Base-by-base conservation (phyloP, 768 basidiomycete species). In the Boletus barrowsii region DNA sequence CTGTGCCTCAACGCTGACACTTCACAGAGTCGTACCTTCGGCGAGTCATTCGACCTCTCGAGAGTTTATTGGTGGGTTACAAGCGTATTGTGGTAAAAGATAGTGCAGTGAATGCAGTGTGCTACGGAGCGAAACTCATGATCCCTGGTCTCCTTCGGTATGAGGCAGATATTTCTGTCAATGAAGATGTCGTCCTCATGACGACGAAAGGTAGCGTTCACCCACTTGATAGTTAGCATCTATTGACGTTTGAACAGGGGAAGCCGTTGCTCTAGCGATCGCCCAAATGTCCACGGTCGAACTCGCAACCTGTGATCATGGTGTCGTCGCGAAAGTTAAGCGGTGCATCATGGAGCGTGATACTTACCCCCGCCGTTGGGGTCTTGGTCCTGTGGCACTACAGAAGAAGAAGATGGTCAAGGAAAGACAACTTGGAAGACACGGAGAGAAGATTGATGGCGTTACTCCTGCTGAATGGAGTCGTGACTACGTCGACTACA, bases 101-200 rank as follows among this genome's bases (percentile, higher is more conserved):
- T 73, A 95, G 92, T 63, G 94, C 97, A 18, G 96, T 99, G 66
- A 99, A 98, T 66, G 97, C 97, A 47, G 92, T 99, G 55, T 98
- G 96, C 76, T 98, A 99, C 72, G 97, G 97, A 59, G 97, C 97
- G 53, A 98, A 98, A 73, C 87, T 99, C 67, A 99, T 99, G 97
- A 93, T 99, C 63, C 97, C 97, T 60, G 97, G 97, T 70, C 80
- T 99, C 42, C 80, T 99, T 51, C 90, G 97, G 64, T 99, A 98
- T 70, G 93, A 98, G 71, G 84, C 86, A 36, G 96, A 97, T 68
- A 98, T 98, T 60, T 84, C 92, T 58, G 74, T 97, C 50, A 83
- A 96, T 68, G 96, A 98, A 72, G 96, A 98, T 72, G 87, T 98
- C 39, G 95, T 98, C 42, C 75, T 98, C 59, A 98, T 98, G 94